A percentile compares a stretch with the other conserved stretches of the same genome.
These are phyloP conservation scores for Cyphellophora europaea DNA, from an alignment of 2,329 filamentous ascomycete species.

Conservation along the genomic window DNA sequence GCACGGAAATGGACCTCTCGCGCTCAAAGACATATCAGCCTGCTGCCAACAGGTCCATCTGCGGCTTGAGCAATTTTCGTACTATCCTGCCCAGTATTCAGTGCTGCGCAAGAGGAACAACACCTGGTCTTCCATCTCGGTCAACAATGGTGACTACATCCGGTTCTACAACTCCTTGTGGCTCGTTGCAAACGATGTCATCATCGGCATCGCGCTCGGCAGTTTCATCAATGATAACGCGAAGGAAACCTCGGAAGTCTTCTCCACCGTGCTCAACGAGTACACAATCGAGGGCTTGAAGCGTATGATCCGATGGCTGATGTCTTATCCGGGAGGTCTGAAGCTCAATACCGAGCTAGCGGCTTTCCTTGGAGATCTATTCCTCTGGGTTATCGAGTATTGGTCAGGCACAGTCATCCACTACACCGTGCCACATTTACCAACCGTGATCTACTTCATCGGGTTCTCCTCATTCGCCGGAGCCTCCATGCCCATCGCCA, in stretches of 20 bases:
- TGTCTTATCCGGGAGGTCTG: constrained; percentile 87
- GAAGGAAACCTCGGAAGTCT: constrained; percentile 68
- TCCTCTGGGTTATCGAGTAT: constrained; percentile 97
- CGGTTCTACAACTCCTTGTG: constrained; percentile 98
- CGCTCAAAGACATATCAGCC: constrained; percentile 89
- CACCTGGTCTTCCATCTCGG: constrained; percentile 93
- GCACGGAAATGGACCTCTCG: constrained; percentile 61
- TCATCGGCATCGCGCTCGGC: constrained; percentile 92
- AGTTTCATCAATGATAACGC: constrained; percentile 97
- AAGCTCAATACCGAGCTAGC: constrained; percentile 93
- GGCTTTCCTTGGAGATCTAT: constrained; percentile 87
- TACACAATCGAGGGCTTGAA: constrained; percentile 87
- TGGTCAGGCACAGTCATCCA: constrained; percentile 58
- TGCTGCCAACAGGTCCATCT: constrained; percentile 98
- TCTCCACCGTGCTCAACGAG: constrained; percentile 63
- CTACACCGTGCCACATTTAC: constrained; percentile 72
- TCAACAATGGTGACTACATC: constrained; percentile 94
- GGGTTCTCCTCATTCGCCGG: constrained; percentile 92
- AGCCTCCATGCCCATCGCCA: constrained; percentile 90
- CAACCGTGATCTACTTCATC: constrained; percentile 80
- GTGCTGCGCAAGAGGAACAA: constrained; percentile 81
- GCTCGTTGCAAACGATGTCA: constrained; percentile 97
- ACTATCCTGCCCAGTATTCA: constrained; percentile 95
- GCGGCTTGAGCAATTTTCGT: constrained; percentile 93
- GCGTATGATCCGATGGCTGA: constrained; percentile 86